These are phyloP conservation scores for Blastocladiella emersonii DNA, from an alignment of 371 early-diverging fungal genomes.

Conservation along the genomic window DNA sequence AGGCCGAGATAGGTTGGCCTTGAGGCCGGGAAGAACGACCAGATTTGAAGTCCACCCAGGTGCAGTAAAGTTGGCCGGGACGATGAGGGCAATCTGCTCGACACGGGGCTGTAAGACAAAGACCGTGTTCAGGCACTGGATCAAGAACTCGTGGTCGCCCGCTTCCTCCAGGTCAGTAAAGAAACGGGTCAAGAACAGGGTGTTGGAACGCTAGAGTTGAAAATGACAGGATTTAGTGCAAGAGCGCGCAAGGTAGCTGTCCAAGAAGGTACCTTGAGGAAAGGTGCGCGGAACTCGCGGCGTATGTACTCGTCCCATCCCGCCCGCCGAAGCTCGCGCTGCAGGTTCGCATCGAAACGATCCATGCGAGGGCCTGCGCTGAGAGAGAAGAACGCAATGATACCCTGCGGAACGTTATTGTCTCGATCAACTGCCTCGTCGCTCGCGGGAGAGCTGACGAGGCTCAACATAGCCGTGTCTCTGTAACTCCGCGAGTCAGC, in stretches of 20 bases:
- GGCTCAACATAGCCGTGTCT: too few species aligned
- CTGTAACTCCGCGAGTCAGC: too few species aligned
- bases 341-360: not conserved
- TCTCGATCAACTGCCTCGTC: too few species aligned
- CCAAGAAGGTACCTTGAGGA: not conserved
- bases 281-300: not conserved
- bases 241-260: not conserved
- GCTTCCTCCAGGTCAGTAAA: not conserved
- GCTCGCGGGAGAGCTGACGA: too few species aligned
- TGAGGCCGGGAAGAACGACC: not conserved
- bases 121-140: not conserved
- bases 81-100: not conserved
- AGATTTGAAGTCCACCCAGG: not conserved
- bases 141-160: not conserved
- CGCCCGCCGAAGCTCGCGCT: not conserved
- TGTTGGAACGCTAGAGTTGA: not conserved
- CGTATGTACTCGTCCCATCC: not conserved
- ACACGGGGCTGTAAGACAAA: not conserved
- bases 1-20: not conserved
- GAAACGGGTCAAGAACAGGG: not conserved
- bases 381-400: too few species aligned
- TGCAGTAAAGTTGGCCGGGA: not conserved
- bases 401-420: too few species aligned
- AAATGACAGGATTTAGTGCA: not conserved
- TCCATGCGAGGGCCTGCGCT: too few species aligned